Percentiles rank a stretch among this genome's conserved stretches.
Conservation (phyloP, 805 yeast genomes). For the Cephaloascus albidus region DNA sequence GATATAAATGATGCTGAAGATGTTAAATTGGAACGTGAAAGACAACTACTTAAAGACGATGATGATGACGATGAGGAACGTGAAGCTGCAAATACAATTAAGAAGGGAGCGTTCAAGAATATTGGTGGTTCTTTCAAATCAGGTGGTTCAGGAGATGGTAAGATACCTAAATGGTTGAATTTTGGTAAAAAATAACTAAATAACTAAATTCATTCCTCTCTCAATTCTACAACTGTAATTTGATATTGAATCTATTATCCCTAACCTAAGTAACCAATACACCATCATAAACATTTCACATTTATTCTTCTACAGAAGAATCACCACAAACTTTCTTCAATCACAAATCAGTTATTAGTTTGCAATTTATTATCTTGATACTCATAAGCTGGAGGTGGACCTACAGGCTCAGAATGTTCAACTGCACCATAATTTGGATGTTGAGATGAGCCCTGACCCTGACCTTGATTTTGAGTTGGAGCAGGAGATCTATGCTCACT, state of each 20-base stretch:
- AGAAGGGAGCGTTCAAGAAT: neutral
- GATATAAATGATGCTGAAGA: conserved; percentile 18
- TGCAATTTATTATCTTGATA: neutral
- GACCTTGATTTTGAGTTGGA: neutral
- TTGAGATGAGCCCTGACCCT: neutral
- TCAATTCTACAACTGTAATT: too few relatives aligned
- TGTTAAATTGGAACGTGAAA: conserved; percentile 7
- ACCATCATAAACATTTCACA: too few relatives aligned
- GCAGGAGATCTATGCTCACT: neutral
- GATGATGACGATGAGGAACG: neutral
- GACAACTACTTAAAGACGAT: conserved; percentile 3
- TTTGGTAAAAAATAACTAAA: conserved; percentile 20
- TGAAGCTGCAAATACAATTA: conserved; percentile 1
- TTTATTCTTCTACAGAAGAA: too few relatives aligned
- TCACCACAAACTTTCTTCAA: too few relatives aligned
- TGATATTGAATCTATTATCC: too few relatives aligned
- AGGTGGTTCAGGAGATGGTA: conserved; percentile 6
- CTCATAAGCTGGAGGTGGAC: neutral
- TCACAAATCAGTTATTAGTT: neutral
- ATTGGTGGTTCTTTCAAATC: neutral
- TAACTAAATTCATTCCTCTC: too few relatives aligned
- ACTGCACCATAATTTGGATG: neutral
- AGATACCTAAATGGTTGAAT: conserved; percentile 30
- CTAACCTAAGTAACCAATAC: too few relatives aligned
- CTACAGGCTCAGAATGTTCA: neutral